Evolutionary conservation across 768 basidiomycete species (phyloP), one percentile per base, ranked within the genome.

Genomic region (Mycena polygramma): DNA sequence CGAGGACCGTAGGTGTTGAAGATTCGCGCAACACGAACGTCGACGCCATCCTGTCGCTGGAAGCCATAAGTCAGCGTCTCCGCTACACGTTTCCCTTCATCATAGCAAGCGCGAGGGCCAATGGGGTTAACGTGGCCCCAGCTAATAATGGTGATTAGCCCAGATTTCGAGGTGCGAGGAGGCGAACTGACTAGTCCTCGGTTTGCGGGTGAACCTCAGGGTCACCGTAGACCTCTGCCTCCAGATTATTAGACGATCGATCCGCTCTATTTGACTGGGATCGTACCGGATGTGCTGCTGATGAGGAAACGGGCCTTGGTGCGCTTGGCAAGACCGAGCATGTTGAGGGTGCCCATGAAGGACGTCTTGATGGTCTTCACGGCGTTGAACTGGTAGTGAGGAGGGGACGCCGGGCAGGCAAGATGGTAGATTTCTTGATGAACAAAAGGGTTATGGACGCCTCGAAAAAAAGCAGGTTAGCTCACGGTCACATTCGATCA

Each of bases 91-190:
- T 99, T 99, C 57, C 98, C 98, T 83, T 99, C 98, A 78, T 99
- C 98, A 79, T 99, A 99, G 82, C 98, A 99, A n/a, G 97, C 97
- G 71, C 98, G 94, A 69, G 95, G 94, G 26, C 98, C 98, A 75
- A 97, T 98, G 51, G 96, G 96, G 85, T 99, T 99, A 78, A 99
- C 98, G 81, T 99, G 92, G 55, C 96, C 97, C 96, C 96, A 98
- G 81, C 95, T 96, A 70, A 46, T 69, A 74, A 67, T 77, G 10
- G 72, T 74, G 43, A 72, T 30, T 6, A 30, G 30, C 3, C 2
- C 30, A 30, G 30, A 30, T 45, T 51, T 55, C 22, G 22, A 57
- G 64, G 58, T 57, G 24, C 15, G 55, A 43, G 24, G 53, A 41
- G 49, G 7, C 63, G 67, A 39, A 83, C 93, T 83, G 77, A 96